A percentile compares a stretch with the other conserved stretches of the same genome.
Conservation (phyloP, 495 filamentous ascomycete species). For the Talaromyces borbonicus region DNA sequence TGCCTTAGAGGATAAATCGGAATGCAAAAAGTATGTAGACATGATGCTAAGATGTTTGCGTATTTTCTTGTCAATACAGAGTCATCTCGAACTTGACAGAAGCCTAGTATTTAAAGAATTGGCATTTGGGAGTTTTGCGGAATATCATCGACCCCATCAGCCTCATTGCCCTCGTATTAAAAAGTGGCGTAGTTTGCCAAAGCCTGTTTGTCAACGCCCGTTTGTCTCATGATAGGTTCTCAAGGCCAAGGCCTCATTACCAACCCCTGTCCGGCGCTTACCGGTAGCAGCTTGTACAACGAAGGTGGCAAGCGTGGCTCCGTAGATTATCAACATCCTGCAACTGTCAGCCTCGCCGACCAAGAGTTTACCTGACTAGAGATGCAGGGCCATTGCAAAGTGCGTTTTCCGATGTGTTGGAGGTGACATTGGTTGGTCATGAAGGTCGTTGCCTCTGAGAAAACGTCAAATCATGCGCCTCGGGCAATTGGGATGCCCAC, state of each 20-base stretch:
- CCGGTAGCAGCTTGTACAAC: neutral
- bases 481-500: no score
- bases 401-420: no score
- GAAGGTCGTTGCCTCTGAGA: no score
- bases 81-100: neutral
- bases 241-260: no score
- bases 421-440: no score
- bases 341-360: neutral
- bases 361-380: neutral
- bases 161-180: neutral
- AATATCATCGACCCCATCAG: neutral
- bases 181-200: neutral
- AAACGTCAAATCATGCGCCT: no score
- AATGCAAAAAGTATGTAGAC: neutral
- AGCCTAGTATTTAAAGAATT: neutral
- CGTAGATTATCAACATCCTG: neutral
- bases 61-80: neutral
- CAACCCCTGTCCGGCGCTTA: neutral
- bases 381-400: no score
- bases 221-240: neutral
- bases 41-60: conserved; percentile 1
- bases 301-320: neutral
- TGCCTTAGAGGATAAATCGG: neutral
- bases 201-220: neutral
- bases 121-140: neutral